Evolutionary conservation across 2,329 filamentous ascomycete species (phyloP).

Genomic region (Fusarium sp.): DNA sequence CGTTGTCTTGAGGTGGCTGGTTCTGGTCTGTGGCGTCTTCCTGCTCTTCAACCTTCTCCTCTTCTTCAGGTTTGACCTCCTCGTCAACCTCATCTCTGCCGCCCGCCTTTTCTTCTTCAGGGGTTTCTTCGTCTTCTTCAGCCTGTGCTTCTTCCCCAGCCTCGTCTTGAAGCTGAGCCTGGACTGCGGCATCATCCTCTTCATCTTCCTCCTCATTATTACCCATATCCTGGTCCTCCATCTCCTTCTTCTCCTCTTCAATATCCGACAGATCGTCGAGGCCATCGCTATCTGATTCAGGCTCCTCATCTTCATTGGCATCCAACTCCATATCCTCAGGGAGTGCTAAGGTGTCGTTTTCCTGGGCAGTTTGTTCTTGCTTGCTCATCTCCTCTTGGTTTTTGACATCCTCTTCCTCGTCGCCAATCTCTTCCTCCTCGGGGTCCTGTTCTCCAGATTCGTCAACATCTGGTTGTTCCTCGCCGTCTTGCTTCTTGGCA

Average conservation of each 20-base stretch:
- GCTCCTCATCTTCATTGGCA: conserved; percentile 77
- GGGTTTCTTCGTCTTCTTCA: conserved; percentile 66
- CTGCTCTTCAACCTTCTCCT: conserved; percentile 67
- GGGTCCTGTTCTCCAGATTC: conserved; percentile 59
- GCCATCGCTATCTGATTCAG: conserved; percentile 67
- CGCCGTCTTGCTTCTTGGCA: conserved; percentile 61
- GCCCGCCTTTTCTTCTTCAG: conserved; percentile 60
- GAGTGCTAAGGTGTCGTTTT: conserved; percentile 84
- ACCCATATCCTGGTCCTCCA: conserved; percentile 57
- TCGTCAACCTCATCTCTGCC: conserved; percentile 63
- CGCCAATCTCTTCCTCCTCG: conserved; percentile 75
- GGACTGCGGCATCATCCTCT: conserved; percentile 56
- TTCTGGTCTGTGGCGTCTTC: conserved; percentile 62
- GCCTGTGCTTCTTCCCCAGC: conserved; percentile 67
- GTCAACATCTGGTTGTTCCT: conserved; percentile 58
- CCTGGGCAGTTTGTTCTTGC: conserved; percentile 81
- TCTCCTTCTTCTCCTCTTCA: conserved; percentile 60
- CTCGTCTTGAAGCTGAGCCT: conserved; percentile 56
- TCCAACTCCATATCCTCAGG: conserved; percentile 91
- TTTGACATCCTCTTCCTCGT: conserved; percentile 69
- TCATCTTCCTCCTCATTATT: conserved; percentile 55
- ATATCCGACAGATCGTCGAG: conserved; percentile 70
- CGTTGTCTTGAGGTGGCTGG: conserved; percentile 60
- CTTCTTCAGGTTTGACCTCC: conserved; percentile 60
- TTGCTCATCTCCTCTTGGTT: conserved; percentile 69